Base-by-base conservation (phyloP, 768 basidiomycete species). In the Lyophyllum shimeji region DNA sequence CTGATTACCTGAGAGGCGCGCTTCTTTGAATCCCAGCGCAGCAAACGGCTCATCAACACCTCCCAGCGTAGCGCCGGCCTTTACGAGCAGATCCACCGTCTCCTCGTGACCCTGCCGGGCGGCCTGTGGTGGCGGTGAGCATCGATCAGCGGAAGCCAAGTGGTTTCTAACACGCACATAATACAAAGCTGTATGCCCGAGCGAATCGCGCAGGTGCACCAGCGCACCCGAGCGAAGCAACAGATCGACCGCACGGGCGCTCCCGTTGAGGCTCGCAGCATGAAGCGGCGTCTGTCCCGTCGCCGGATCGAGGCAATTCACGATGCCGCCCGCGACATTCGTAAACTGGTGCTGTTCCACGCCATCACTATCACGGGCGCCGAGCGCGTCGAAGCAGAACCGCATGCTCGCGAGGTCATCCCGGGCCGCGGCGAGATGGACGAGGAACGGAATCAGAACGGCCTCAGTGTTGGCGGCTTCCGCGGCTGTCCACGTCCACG, bases 171-270 rank as follows among this genome's bases (percentile, higher is more conserved):
- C 27, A 52, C 51, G 63, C 59, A 90, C 90, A 70, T 93, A 89
- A 70, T 93, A 94, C 15, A 94, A 74, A 2, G 90, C 81, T 13
- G 93, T 93, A 63, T 94, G 92, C 1, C 90, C 93, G 44, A 94
- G 76, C 0, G 71, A 66, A 67, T 95, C 93, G 53, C 93, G 79
- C 8, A 89, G 74, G 68, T 95, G 93, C 20, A 95, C 93, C 13
- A 92, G 74, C 0, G 92, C 90, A 4, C 93, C 93, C 0, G 83
- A 82, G 57, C 82, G 76, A 18, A 95, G 77, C 34, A 95, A 71
- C 29, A 81, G 64, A 34, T 72, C 66, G 8, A 77, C 77, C 44
- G 74, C 73, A 21, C 69, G 71, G 7, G 62, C 57, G 57, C 81
- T 79, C 1, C 91, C 90, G 51, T 86, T 84, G 31, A 94, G 67